Base-by-base conservation (phyloP, 331 rosid species). In the Quercus lobata region DNA sequence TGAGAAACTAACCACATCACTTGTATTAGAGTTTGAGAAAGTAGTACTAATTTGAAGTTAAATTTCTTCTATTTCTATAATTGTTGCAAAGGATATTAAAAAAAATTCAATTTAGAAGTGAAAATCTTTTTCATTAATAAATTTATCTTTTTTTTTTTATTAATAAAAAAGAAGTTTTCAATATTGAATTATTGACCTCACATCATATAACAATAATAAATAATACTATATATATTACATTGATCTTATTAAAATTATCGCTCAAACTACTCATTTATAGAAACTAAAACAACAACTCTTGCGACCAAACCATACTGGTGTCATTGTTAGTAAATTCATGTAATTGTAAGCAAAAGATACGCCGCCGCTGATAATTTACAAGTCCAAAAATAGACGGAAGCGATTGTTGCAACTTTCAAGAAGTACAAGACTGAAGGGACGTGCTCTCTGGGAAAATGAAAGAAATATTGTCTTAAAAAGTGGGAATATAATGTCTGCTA, bases 221-320 rank as follows among this genome's bases (percentile, higher is more conserved):
- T 35, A 35, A 35, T 35, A 35, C 0, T 1, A 35, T 24, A 24
- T 35, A 0, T 35, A 35, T 0, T 35, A 6, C 0, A 35, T 6
- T 0, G 0, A 2, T 0, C 0, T 35, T 35, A 35, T 0, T 0
- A 0, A 35, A 0, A 35, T 0, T 0, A 6, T 6, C 0, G 0
- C 0, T 1, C 9, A 6, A 1, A 6, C 0, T 1, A 0, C 0
- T 35, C 2, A 0, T 0, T 0, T 6, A 0, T 35, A 0, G 6
- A 0, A 35, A 0, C 0, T 35, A 35, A 6, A 0, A 35, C 0
- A 35, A 35, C 0, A 6, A 35, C 2, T 1, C 44, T 1, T 35
- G 0, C 2, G 2, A 0, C 0, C 2, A 35, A 35, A 6, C 9
- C 0, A 0, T 1, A 0, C 7, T 0, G 0, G 0, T 18, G 1